These are phyloP conservation scores for Fusarium liriodendri DNA, from an alignment of 2,329 filamentous ascomycete species.

Conservation along the genomic window DNA sequence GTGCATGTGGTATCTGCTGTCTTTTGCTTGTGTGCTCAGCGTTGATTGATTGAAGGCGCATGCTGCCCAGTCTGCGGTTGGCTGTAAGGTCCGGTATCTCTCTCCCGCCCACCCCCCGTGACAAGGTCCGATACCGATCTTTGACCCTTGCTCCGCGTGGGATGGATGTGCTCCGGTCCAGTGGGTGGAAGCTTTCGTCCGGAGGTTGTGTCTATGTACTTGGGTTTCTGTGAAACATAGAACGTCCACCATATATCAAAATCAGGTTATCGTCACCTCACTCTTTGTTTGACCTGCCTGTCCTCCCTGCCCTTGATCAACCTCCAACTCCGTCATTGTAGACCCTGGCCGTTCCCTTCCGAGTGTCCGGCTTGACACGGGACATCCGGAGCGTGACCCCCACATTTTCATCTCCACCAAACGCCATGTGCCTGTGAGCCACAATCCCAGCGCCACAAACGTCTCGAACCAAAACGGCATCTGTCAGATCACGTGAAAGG, in stretches of 20 bases:
- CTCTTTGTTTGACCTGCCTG: background rate
- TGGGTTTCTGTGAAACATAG: background rate
- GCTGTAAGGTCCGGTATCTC: constrained; percentile 23
- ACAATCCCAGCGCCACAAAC: constrained; percentile 3
- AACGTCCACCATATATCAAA: background rate
- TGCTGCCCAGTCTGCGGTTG: constrained; percentile 9
- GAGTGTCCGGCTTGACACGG: constrained; percentile 39
- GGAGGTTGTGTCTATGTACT: constrained; percentile 1
- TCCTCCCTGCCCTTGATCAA: background rate
- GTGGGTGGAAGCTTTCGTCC: constrained; percentile 2
- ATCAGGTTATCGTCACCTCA: background rate
- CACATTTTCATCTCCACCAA: constrained; percentile 24
- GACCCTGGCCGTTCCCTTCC: constrained; percentile 37
- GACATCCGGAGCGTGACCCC: constrained; percentile 29
- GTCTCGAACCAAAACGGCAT: background rate
- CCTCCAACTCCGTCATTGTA: background rate
- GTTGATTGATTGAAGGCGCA: background rate
- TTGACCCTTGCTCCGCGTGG: constrained; percentile 30
- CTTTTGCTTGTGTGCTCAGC: background rate
- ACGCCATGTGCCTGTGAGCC: constrained; percentile 11
- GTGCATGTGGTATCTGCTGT: constrained; percentile 18
- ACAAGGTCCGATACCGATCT: constrained; percentile 31
- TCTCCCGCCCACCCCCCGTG: constrained; percentile 1
- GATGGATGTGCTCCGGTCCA: constrained; percentile 23
- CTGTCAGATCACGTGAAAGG: constrained; percentile 14